Evolutionary conservation across 805 yeast species (phyloP).

Genomic region (Saturnispora kantuleensis): DNA sequence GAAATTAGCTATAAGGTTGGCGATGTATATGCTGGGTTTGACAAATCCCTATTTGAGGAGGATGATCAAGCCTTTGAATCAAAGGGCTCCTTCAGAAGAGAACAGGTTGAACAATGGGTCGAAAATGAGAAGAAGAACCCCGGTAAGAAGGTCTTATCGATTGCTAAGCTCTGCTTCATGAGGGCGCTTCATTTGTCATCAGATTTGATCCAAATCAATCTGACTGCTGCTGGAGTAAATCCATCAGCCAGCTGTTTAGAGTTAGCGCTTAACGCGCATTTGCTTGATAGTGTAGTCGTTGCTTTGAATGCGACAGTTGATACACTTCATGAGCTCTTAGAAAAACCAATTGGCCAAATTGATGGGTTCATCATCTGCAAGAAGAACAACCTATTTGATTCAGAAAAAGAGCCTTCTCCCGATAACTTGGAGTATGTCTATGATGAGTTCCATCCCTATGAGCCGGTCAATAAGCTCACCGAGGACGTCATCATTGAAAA

Average conservation of each 20-base stretch:
- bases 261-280: slow-evolving; percentile 22
- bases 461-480: slow-evolving; percentile 29
- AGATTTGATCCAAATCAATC: slow-evolving; percentile 57
- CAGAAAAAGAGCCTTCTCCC: slow-evolving; percentile 27
- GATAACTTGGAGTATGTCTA: slow-evolving; percentile 32
- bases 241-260: slow-evolving; percentile 26
- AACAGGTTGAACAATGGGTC: slow-evolving; percentile 33
- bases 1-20: slow-evolving; percentile 67
- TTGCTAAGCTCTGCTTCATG: slow-evolving; percentile 61
- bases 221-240: slow-evolving; percentile 38
- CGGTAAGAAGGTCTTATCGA: slow-evolving; percentile 41
- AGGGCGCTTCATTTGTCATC: slow-evolving; percentile 69
- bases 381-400: slow-evolving; percentile 41
- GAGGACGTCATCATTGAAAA: slow-evolving; percentile 30
- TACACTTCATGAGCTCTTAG: slow-evolving; percentile 31
- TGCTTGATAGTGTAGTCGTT: slow-evolving; percentile 26
- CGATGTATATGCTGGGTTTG: slow-evolving; percentile 56
- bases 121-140: slow-evolving; percentile 25
- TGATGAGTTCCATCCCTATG: slow-evolving; percentile 48
- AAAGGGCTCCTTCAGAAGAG: slow-evolving; percentile 20
- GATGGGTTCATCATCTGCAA: slow-evolving; percentile 58
- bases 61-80: slow-evolving; percentile 3
- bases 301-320: slow-evolving; percentile 40
- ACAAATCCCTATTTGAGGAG: slow-evolving; percentile 34
- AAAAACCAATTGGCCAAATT: slow-evolving; percentile 26